These are phyloP conservation scores for Lentinula sp. DNA, from an alignment of 768 basidiomycete species.

Conservation along the genomic window DNA sequence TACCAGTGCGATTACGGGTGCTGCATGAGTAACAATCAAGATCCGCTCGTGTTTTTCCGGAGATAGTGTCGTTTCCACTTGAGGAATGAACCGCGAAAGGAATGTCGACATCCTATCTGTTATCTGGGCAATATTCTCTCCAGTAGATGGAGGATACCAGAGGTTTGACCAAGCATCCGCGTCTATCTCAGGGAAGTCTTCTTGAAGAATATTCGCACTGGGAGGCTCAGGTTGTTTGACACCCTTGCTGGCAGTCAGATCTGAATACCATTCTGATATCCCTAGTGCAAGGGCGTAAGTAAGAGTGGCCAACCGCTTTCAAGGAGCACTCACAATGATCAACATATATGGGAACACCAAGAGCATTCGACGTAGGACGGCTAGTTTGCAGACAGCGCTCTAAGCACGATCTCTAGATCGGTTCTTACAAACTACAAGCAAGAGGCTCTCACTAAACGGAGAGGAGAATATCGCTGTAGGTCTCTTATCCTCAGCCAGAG, in stretches of 20 bases:
- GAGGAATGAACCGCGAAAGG: constrained; percentile 42
- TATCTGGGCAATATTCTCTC: constrained; percentile 58
- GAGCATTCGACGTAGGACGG: constrained; percentile 50
- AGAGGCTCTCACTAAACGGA: constrained; percentile 58
- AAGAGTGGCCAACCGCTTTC: not conserved
- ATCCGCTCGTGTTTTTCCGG: constrained; percentile 39
- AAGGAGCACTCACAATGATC: constrained; percentile 57
- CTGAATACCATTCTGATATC: constrained; percentile 76
- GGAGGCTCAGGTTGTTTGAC: constrained; percentile 68
- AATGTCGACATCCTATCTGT: constrained; percentile 57
- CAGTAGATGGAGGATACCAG: constrained; percentile 66
- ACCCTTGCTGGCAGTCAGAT: constrained; percentile 56
- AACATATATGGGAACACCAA: constrained; percentile 65
- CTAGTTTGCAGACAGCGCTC: constrained; percentile 87
- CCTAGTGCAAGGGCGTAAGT: constrained; percentile 28
- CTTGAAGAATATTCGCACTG: constrained; percentile 42
- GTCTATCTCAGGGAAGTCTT: constrained; percentile 58
- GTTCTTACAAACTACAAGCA: not conserved
- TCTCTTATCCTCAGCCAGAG: constrained; percentile 56
- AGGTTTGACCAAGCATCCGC: constrained; percentile 50
- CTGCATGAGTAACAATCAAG: constrained; percentile 69
- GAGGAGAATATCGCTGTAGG: constrained; percentile 83
- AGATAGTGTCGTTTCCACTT: constrained; percentile 38
- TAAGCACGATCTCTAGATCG: constrained; percentile 18
- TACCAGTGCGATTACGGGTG: constrained; percentile 62